Evolutionary conservation across 2,329 filamentous ascomycete species (phyloP), one percentile per base, ranked within the genome.

Genomic region (Paecilomyces fulvus): DNA sequence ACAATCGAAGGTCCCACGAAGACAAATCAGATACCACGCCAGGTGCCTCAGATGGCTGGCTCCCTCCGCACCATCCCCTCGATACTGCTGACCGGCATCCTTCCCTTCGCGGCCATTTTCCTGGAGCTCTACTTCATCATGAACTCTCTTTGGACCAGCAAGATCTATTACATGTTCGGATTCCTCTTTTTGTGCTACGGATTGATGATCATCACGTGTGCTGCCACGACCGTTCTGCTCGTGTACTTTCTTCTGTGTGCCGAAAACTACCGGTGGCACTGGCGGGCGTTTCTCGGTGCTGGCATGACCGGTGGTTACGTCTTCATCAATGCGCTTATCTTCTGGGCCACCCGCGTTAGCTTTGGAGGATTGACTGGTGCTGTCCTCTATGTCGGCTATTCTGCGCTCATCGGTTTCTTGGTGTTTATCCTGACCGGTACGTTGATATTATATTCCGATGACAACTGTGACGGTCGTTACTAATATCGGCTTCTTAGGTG

Each of bases 131-230:
- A 96, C 81, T 97, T 97, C 75, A 96, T 99, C 78, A 95, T 99
- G 90, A 95, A 87, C 76, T 95, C 90, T 25, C 92, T 99, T 70
- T 99, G 94, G 94, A 96, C 95, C 75, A 92, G 87, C 78, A 90
- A 94, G 75, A 94, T 99, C 63, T 99, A 99, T 80, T 99, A 99
- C 82, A 99, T 99, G 94, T 99, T 99, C 67, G 94, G 94, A 21
- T 99, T 99, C 81, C 79, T 99, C 33, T 99, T 99, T 80, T 82
- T 99, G 56, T 96, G 92, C 80, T 99, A 96, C 69, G 92, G 89
- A 10, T 83, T 99, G 52, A 96, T 99, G 91, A 90, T 97, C 65
- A 88, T 96, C 65, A 97, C 94, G 1, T 91, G 88, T 58, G 92
- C 92, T 0, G 87, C 92, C 0, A 92, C 95, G 46, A 97, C 94